phyloP scores from a whole-genome alignment of 225 moss, liverwort and hornwort species.

The Thuidium tamariscinum region DNA sequence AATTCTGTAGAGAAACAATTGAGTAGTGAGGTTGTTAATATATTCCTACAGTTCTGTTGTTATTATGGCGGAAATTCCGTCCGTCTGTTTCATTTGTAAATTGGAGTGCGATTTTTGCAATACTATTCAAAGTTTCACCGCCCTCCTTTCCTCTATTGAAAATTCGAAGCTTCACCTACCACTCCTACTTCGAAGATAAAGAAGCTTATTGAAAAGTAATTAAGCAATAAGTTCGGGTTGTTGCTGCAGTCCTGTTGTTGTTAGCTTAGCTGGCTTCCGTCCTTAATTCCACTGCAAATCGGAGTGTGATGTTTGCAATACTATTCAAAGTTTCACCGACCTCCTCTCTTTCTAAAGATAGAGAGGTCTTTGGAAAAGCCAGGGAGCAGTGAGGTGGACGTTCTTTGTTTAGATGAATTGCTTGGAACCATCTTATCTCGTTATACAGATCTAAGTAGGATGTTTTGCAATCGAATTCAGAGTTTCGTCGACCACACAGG shows the following conservation, averaged over 20 bases:
- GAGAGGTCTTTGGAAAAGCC: not conserved
- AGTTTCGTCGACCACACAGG: constrained; percentile 16
- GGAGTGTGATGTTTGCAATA: not conserved
- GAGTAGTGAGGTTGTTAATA: not conserved
- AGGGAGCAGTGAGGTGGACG: not conserved
- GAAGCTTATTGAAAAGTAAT: not conserved
- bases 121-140: too few relatives aligned
- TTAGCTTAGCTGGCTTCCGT: not conserved
- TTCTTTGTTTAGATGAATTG: not conserved
- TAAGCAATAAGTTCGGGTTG: not conserved
- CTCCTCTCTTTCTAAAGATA: not conserved
- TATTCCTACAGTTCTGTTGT: not conserved
- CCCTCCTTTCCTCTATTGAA: too few relatives aligned
- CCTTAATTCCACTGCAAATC: not conserved
- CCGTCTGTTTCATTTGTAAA: not conserved
- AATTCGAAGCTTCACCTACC: constrained; percentile 4
- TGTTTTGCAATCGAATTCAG: not conserved
- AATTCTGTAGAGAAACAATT: not conserved
- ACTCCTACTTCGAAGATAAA: constrained; percentile 38
- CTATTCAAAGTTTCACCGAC: not conserved
- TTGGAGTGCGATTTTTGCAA: not conserved
- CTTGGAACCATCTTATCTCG: not conserved
- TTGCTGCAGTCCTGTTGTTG: not conserved
- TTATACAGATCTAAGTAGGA: not conserved
- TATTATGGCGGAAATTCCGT: not conserved